A percentile compares a stretch with the other conserved stretches of the same genome.
Conservation (phyloP, 768 basidiomycete genomes). For the Lentinula guzmanii region DNA sequence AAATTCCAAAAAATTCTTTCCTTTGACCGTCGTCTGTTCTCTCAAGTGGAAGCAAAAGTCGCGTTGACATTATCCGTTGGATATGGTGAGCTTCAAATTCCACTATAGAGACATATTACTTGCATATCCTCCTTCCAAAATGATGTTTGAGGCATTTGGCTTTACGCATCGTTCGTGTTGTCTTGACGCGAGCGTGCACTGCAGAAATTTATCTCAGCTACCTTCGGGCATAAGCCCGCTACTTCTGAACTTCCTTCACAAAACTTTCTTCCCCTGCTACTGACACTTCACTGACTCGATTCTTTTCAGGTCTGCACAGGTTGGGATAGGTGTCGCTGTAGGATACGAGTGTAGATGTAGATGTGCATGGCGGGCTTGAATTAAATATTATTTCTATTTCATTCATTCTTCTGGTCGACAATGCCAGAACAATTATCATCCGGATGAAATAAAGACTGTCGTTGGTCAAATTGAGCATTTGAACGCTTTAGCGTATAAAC, state of each 20-base stretch:
- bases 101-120: not conserved
- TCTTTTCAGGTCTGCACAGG: too few species aligned
- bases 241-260: not conserved
- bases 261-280: not conserved
- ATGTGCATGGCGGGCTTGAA: too few species aligned
- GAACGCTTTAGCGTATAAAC: too few species aligned
- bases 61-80: not conserved
- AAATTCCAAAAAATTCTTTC: not conserved
- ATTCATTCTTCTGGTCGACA: too few species aligned
- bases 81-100: not conserved
- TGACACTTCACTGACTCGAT: too few species aligned
- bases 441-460: too few species aligned
- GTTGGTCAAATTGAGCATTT: too few species aligned
- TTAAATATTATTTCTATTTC: too few species aligned
- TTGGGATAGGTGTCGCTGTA: too few species aligned
- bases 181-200: conserved; percentile 41
- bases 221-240: conserved; percentile 51
- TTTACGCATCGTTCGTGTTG: conserved; percentile 47
- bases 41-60: not conserved
- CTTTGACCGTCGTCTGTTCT: not conserved
- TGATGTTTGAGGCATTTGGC: conserved; percentile 96
- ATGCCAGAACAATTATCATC: too few species aligned
- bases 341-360: too few species aligned
- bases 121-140: conserved; percentile 14
- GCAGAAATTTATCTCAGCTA: conserved; percentile 90